A percentile compares a stretch with the other conserved stretches of the same genome.
phyloP scores from a whole-genome alignment of 495 filamentous ascomycete genomes.

The Podospora conica region DNA sequence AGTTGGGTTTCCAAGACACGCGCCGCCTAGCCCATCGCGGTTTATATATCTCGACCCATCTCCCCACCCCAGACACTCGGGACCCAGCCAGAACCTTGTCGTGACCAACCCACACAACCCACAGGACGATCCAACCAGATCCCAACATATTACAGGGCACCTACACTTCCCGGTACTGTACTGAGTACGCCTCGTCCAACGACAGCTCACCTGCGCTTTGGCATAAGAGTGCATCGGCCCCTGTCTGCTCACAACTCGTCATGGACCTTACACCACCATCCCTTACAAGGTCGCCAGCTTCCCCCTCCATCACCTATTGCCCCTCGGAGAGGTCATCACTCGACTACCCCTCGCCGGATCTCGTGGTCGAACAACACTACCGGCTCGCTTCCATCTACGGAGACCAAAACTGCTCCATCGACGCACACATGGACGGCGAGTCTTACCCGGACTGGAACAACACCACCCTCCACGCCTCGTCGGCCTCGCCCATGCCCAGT shows the following conservation, averaged over 20 bases:
- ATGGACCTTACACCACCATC: conserved; percentile 47
- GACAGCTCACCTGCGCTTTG: conserved; percentile 17
- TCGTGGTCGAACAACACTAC: conserved; percentile 40
- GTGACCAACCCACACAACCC: conserved; percentile 18
- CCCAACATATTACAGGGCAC: conserved; percentile 18
- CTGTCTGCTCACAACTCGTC: conserved; percentile 14
- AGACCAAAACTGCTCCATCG: conserved; percentile 35
- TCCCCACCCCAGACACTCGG: conserved; percentile 11
- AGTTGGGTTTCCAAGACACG: conserved; percentile 15
- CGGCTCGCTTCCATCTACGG: conserved; percentile 41
- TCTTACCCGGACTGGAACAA: conserved; percentile 37
- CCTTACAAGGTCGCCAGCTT: conserved; percentile 43
- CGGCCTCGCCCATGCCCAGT: conserved; percentile 38
- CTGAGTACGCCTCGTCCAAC: conserved; percentile 10
- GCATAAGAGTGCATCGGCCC: conserved; percentile 22
- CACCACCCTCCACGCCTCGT: conserved; percentile 31
- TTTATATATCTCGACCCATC: conserved; percentile 27
- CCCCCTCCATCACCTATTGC: conserved; percentile 44
- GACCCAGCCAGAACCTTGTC: conserved; percentile 10
- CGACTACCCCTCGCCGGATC: conserved; percentile 40
- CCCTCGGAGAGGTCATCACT: conserved; percentile 41
- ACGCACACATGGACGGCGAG: conserved; percentile 34
- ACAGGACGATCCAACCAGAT: conserved; percentile 26
- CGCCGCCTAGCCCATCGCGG: conserved; percentile 7
- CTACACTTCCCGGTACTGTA: conserved; percentile 16